phyloP scores from a whole-genome alignment of 441 rosid species.

The Populus hybrid region DNA sequence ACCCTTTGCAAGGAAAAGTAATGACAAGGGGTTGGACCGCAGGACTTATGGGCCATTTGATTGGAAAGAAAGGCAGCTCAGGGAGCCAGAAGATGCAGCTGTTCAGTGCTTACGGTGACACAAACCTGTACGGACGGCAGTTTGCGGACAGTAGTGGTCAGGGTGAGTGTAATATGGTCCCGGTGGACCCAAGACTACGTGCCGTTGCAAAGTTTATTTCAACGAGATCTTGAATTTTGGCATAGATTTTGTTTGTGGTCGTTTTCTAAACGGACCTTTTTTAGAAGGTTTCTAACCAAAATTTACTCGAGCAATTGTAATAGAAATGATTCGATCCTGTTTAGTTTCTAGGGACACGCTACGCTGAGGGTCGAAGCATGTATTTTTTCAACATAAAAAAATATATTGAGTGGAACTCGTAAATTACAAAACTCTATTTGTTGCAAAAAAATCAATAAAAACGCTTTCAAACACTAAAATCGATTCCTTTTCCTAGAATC shows the following conservation, averaged over 20 bases:
- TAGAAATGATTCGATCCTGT: no score
- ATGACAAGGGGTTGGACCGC: neutral
- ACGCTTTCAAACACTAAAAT: neutral
- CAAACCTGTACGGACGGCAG: neutral
- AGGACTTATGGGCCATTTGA: neutral
- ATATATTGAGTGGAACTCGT: no score
- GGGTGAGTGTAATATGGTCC: neutral
- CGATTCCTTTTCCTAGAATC: neutral
- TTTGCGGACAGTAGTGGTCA: neutral
- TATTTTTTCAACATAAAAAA: no score
- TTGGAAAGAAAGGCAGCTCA: neutral
- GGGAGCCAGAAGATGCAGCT: neutral
- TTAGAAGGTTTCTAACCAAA: no score
- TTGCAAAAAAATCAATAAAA: neutral
- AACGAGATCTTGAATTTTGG: neutral
- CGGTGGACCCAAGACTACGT: neutral
- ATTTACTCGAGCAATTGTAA: neutral
- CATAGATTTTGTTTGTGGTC: no score
- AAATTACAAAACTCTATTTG: no score
- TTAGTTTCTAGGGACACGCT: no score
- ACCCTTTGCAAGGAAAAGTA: slow-evolving; percentile 2
- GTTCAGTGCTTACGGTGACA: no score
- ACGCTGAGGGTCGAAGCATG: no score
- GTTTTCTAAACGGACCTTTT: no score
- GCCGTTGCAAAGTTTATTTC: neutral